Conservation (phyloP, 1,284 basidiomycete genomes). For the Austroboletus niveus region DNA sequence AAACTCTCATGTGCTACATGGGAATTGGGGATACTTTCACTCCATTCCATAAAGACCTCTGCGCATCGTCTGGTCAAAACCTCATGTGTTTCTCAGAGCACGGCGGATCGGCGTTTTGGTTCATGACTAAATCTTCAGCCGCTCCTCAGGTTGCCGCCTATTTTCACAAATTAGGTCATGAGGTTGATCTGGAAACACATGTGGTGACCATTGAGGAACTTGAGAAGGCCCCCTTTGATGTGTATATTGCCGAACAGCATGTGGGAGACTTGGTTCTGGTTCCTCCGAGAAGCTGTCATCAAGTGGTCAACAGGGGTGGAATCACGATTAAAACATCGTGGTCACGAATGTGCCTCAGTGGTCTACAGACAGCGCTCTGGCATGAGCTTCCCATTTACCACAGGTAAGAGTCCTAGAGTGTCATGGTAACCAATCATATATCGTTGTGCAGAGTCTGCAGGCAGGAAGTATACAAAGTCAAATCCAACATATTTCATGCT, state of each 20-base stretch:
- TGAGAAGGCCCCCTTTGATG: slow-evolving; percentile 57
- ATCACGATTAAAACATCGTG: slow-evolving; percentile 77
- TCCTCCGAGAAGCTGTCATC: slow-evolving; percentile 73
- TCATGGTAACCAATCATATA: slow-evolving; percentile 1
- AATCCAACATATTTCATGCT: slow-evolving; percentile 57
- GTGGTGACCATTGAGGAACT: slow-evolving; percentile 61
- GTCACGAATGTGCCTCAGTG: slow-evolving; percentile 72
- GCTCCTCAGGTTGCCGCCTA: slow-evolving; percentile 52
- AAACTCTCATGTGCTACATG: slow-evolving; percentile 78
- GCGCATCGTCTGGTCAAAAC: slow-evolving; percentile 77
- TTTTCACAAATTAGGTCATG: slow-evolving; percentile 57
- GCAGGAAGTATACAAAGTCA: slow-evolving; percentile 70
- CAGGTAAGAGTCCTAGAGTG: slow-evolving; percentile 45
- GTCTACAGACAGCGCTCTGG: slow-evolving; percentile 55
- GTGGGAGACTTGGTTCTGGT: slow-evolving; percentile 77
- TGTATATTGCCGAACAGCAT: slow-evolving; percentile 68
- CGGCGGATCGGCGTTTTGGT: slow-evolving; percentile 73
- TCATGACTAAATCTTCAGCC: slow-evolving; percentile 65
- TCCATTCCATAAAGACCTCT: slow-evolving; percentile 77
- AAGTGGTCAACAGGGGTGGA: slow-evolving; percentile 74
- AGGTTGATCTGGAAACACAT: slow-evolving; percentile 71
- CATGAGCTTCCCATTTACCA: slow-evolving; percentile 75
- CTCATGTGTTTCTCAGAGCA: slow-evolving; percentile 75
- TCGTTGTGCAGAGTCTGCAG: slow-evolving; percentile 60
- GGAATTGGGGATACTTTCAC: slow-evolving; percentile 76